Evolutionary conservation across 2,329 filamentous ascomycete species (phyloP), one percentile per base, ranked within the genome.

Genomic region (Nigrograna mackinnonii): DNA sequence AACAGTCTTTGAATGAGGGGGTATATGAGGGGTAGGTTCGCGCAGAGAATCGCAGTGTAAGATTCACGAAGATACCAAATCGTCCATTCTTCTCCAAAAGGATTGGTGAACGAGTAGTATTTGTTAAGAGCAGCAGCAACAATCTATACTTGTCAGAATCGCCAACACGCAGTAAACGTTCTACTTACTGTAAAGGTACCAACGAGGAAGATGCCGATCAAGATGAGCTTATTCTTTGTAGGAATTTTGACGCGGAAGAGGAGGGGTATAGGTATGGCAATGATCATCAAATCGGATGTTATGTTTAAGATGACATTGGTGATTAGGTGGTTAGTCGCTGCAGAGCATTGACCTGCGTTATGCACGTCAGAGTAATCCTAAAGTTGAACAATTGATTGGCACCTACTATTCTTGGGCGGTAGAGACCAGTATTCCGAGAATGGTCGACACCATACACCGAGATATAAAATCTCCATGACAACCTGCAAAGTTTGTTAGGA

Each of bases 21-120:
- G 75, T 80, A 84, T 48, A 75, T 78, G 36, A 83, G 77, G 0
- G 82, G 81, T 5, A 85, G 69, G 46, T 85, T 85, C 20, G 80
- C 75, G 13, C 84, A 80, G 36, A 83, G 73, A 30, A 85, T 71
- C 5, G 80, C 79, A 0, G 82, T 82, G 33, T 76, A 79, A 11
- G 76, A 74, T 56, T 85, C 82, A 20, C 79, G 74, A 6, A 81
- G 74, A 43, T 68, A 82, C 80, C 81, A 85, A 50, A 77, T 77
- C 0, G 81, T 74, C 70, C 82, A 85, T 26, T 77, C 63, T 12
- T 70, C 67, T 3, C 77, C 78, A 57, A 80, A 83, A 1, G 78
- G 78, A 16, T 79, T 64, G 13, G 67, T 74, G 46, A 85, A 83
- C 33, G 79, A 81, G 64, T 82, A 83, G 55, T 81, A 80, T 46